Evolutionary conservation across 257 asterid genomes (phyloP).

Genomic region (Apocynum venetum): DNA sequence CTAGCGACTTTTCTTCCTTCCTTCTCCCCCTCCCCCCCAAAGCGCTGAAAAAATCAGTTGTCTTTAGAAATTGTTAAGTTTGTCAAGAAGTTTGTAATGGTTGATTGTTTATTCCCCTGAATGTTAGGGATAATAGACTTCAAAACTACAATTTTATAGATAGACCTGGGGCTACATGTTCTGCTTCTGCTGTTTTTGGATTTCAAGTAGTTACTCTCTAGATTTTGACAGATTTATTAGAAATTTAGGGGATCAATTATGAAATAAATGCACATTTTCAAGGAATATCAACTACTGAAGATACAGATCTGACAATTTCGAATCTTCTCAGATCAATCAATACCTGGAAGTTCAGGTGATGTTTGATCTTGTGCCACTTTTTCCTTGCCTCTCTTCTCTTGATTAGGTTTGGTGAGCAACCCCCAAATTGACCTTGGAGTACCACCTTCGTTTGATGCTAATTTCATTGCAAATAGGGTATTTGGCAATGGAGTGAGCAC

Average conservation of each 20-base stretch:
- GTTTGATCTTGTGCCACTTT: conserved; percentile 14
- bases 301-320: neutral
- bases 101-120: neutral
- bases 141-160: neutral
- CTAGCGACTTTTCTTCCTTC: too few relatives aligned
- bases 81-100: neutral
- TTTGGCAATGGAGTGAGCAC: conserved; percentile 44
- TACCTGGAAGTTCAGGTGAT: conserved; percentile 22
- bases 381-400: conserved; percentile 33
- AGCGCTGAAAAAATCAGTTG: neutral
- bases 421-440: conserved; percentile 45
- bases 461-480: conserved; percentile 35
- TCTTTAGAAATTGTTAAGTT: neutral
- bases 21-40: too few relatives aligned
- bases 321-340: conserved; percentile 12
- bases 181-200: neutral
- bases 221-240: neutral
- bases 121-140: neutral
- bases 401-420: conserved; percentile 24
- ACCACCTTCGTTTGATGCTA: conserved; percentile 20
- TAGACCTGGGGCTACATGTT: neutral
- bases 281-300: neutral
- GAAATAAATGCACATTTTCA: conserved; percentile 3
- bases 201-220: neutral
- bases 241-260: neutral